A percentile compares a stretch with the other conserved stretches of the same genome.
phyloP scores from a whole-genome alignment of 1,284 basidiomycete species.

The Tranzscheliella williamsii region DNA sequence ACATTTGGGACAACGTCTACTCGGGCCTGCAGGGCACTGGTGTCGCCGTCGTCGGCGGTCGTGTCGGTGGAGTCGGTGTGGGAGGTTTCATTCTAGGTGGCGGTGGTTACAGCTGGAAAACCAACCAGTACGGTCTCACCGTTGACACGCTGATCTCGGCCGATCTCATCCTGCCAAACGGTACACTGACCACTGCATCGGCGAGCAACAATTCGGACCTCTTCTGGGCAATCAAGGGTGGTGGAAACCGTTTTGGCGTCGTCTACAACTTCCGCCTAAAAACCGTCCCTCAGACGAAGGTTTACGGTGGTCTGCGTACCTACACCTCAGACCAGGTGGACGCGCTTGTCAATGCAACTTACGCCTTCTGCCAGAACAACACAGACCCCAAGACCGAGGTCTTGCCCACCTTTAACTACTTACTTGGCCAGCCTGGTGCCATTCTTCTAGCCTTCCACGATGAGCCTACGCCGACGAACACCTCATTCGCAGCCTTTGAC shows the following conservation, averaged over 20 bases:
- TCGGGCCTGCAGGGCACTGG: slow-evolving; percentile 18
- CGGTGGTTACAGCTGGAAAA: slow-evolving; percentile 44
- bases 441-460: slow-evolving; percentile 44
- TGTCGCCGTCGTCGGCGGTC: slow-evolving; percentile 37
- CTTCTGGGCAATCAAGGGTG: slow-evolving; percentile 43
- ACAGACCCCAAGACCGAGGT: slow-evolving; percentile 44
- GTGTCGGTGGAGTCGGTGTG: slow-evolving; percentile 46
- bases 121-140: slow-evolving; percentile 44
- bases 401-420: slow-evolving; percentile 41
- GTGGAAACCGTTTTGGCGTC: slow-evolving; percentile 44
- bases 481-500: slow-evolving; percentile 11
- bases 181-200: slow-evolving; percentile 31
- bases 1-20: slow-evolving; percentile 50
- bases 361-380: slow-evolving; percentile 35
- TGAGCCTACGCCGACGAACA: slow-evolving; percentile 15
- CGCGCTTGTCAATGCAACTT: slow-evolving; percentile 30
- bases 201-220: slow-evolving; percentile 34
- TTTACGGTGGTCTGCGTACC: slow-evolving; percentile 40
- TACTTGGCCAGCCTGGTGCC: slow-evolving; percentile 26
- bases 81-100: slow-evolving; percentile 45
- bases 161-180: slow-evolving; percentile 43
- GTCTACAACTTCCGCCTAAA: slow-evolving; percentile 40
- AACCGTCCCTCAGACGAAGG: slow-evolving; percentile 36
- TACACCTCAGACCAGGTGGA: slow-evolving; percentile 40
- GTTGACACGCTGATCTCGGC: slow-evolving; percentile 33